Percentiles rank a stretch among this genome's conserved stretches.
These are phyloP conservation scores for Cordyceps javanica DNA, from an alignment of 2,329 filamentous ascomycete species.

Conservation along the genomic window DNA sequence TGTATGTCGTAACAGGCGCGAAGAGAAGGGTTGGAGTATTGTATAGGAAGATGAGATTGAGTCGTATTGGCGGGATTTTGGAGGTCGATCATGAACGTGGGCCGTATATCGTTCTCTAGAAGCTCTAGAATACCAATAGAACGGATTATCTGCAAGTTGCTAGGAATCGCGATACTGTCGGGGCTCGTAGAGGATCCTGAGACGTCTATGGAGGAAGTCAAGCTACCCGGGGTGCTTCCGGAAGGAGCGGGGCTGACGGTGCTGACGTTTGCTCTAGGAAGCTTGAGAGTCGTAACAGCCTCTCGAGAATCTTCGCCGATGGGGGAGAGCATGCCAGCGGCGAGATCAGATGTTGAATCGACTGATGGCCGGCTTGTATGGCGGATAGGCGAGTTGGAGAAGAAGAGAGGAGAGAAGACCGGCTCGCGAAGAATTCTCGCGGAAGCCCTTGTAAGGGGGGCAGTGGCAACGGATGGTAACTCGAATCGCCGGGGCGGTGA, in stretches of 20 bases:
- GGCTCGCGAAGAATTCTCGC: constrained; percentile 27
- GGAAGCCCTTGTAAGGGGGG: constrained; percentile 16
- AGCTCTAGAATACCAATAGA: constrained; percentile 65
- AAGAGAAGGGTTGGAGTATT: constrained; percentile 65
- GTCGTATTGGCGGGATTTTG: constrained; percentile 49
- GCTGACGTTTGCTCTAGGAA: constrained; percentile 48
- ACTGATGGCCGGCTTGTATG: constrained; percentile 32
- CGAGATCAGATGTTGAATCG: constrained; percentile 34
- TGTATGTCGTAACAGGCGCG: constrained; percentile 50
- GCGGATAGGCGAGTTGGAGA: constrained; percentile 37
- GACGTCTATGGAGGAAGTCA: constrained; percentile 48
- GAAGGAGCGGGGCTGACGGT: constrained; percentile 41
- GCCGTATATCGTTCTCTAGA: constrained; percentile 69
- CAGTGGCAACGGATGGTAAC: constrained; percentile 27
- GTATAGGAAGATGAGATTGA: constrained; percentile 49
- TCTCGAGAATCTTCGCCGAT: constrained; percentile 38
- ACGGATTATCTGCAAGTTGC: constrained; percentile 51
- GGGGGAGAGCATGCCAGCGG: constrained; percentile 41
- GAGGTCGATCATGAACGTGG: constrained; percentile 70
- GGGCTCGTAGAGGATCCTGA: constrained; percentile 45
- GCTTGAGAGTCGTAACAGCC: constrained; percentile 46
- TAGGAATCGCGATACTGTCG: constrained; percentile 40
- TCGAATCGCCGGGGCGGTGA: constrained; percentile 40
- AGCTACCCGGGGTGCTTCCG: constrained; percentile 46
- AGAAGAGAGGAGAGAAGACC: constrained; percentile 47